These are phyloP conservation scores for Hyaloperonospora arabidopsidis DNA, from an alignment of 352 stramenopile species.

Conservation along the genomic window DNA sequence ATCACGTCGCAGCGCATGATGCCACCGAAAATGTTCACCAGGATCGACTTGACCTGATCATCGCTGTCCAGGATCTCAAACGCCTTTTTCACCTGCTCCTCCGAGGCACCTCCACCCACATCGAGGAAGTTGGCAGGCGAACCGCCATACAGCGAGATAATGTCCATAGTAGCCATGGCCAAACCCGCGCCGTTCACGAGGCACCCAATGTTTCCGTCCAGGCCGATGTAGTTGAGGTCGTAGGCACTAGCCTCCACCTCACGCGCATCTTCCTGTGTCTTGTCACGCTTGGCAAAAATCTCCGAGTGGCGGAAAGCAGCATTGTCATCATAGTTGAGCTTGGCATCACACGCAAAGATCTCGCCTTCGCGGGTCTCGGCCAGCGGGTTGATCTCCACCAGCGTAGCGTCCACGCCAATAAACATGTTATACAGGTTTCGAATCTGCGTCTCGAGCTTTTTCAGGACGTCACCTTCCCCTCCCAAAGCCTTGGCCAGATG, in stretches of 20 bases:
- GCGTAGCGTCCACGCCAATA: conserved; percentile 92
- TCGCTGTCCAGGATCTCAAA: conserved; percentile 87
- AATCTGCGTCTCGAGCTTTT: conserved; percentile 69
- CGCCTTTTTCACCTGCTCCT: conserved; percentile 85
- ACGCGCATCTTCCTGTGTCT: conserved; percentile 91
- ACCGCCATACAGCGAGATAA: conserved; percentile 97
- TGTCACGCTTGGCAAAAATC: conserved; percentile 86
- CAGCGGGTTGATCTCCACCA: conserved; percentile 98
- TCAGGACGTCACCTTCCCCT: conserved; percentile 36
- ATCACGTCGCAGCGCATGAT: conserved; percentile 99
- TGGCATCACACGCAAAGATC: conserved; percentile 95
- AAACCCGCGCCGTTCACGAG: conserved; percentile 99
- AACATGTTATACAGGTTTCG: conserved; percentile 95
- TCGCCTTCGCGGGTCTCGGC: conserved; percentile 92
- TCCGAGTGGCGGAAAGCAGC: conserved; percentile 95
- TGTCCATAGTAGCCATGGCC: conserved; percentile 99
- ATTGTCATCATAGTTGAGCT: conserved; percentile 99
- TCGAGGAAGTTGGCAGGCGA: conserved; percentile 98
- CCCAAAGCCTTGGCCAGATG: conserved; percentile 70
- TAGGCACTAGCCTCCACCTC: conserved; percentile 91
- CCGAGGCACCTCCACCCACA: conserved; percentile 92
- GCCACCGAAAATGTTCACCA: conserved; percentile 99
- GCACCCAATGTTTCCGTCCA: conserved; percentile 99
- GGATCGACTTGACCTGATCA: conserved; percentile 93
- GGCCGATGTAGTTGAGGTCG: conserved; percentile 98